These are phyloP conservation scores for Aplosporella prunicola DNA, from an alignment of 2,329 filamentous ascomycete genomes.

Conservation along the genomic window DNA sequence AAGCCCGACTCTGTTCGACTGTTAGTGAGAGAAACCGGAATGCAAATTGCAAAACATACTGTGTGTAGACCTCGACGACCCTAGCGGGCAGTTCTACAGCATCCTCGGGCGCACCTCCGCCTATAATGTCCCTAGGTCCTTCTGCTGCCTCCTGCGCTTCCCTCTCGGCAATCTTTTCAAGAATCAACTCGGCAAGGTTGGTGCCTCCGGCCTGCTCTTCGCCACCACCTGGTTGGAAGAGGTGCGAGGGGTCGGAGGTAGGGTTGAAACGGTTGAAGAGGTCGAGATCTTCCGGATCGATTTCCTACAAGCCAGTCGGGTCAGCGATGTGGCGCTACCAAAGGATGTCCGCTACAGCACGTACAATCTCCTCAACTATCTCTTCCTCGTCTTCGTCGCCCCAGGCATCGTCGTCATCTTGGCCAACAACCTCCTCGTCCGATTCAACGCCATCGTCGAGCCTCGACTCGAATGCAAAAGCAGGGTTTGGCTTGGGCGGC, in stretches of 20 bases:
- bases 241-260: conserved; percentile 58
- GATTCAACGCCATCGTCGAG: conserved; percentile 44
- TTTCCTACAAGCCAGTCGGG: conserved; percentile 44
- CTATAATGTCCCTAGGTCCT: conserved; percentile 33
- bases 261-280: conserved; percentile 87
- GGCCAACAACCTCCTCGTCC: conserved; percentile 41
- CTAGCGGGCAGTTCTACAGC: conserved; percentile 81
- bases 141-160: conserved; percentile 47
- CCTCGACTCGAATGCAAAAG: conserved; percentile 73
- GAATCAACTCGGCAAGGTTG: conserved; percentile 85
- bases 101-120: conserved; percentile 58
- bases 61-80: conserved; percentile 87
- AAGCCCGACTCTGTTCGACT: conserved; percentile 57
- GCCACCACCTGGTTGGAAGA: conserved; percentile 44
- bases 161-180: conserved; percentile 87
- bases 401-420: conserved; percentile 52
- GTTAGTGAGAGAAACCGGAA: conserved; percentile 6
- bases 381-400: conserved; percentile 61
- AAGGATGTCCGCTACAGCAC: too few species aligned
- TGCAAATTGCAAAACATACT: conserved; percentile 39
- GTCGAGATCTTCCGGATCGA: conserved; percentile 81
- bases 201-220: conserved; percentile 40
- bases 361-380: conserved; percentile 22
- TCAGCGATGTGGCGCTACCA: too few species aligned
- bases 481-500: conserved; percentile 43